These are phyloP conservation scores for Pichia sp. DNA, from an alignment of 1,139 yeast genomes.

Conservation along the genomic window DNA sequence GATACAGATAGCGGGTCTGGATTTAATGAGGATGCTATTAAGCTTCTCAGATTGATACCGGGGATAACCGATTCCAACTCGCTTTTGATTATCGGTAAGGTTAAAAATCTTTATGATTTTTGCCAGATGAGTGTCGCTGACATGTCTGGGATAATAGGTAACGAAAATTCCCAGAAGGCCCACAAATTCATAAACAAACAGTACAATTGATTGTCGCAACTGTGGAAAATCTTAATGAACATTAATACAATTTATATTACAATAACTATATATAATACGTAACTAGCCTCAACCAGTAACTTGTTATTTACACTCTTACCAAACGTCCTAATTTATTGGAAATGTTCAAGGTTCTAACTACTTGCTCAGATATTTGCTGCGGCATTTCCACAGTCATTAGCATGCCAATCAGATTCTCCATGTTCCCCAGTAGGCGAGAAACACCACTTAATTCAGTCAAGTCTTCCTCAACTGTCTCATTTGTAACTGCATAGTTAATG, in stretches of 20 bases:
- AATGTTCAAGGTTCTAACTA: constrained; percentile 26
- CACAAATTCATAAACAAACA: constrained; percentile 43
- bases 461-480: constrained; percentile 20
- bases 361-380: constrained; percentile 29
- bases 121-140: constrained; percentile 46
- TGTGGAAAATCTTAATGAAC: neutral
- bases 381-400: constrained; percentile 35
- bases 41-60: constrained; percentile 71
- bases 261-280: neutral
- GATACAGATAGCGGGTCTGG: constrained; percentile 26
- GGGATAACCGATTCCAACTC: constrained; percentile 74
- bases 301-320: neutral
- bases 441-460: constrained; percentile 21
- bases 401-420: constrained; percentile 37
- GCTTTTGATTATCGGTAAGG: constrained; percentile 50
- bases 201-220: neutral
- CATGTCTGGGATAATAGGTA: constrained; percentile 57
- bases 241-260: neutral
- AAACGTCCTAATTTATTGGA: constrained; percentile 18
- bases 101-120: constrained; percentile 53
- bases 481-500: constrained; percentile 26
- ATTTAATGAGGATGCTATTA: constrained; percentile 66
- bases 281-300: neutral
- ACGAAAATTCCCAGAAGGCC: constrained; percentile 63
- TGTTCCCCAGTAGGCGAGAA: constrained; percentile 35